Conservation (phyloP, 176 grass and related monocot genomes). For the Ensete glaucum region DNA sequence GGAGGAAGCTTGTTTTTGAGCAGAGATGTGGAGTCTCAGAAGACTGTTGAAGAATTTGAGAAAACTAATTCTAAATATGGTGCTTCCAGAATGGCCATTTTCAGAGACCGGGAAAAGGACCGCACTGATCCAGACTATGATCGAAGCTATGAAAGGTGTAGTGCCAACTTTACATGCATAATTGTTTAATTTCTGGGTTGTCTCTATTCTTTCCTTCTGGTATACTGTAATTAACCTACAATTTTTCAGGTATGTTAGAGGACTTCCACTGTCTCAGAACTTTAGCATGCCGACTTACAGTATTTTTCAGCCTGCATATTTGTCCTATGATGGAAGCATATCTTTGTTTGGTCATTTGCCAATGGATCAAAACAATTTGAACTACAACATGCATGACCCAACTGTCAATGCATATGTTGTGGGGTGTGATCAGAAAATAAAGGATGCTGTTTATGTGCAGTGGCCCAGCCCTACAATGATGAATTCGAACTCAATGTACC, state of each 20-base stretch:
- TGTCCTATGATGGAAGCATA: slow-evolving; percentile 1
- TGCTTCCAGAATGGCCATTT: slow-evolving; percentile 19
- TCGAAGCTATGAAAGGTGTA: slow-evolving; percentile 26
- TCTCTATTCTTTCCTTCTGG: too few relatives aligned
- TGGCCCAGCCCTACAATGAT: slow-evolving; percentile 18
- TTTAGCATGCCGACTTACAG: slow-evolving; percentile 1
- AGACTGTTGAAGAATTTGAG: slow-evolving; percentile 11
- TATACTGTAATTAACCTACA: neutral
- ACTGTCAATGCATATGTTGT: slow-evolving; percentile 5
- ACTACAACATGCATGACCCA: slow-evolving; percentile 2
- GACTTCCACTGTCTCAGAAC: slow-evolving; percentile 1
- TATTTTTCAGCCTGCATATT: slow-evolving; percentile 15
- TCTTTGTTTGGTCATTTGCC: slow-evolving; percentile 20
- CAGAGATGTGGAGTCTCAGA: slow-evolving; percentile 2
- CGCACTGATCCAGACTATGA: slow-evolving; percentile 38
- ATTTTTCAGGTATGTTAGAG: slow-evolving; percentile 16
- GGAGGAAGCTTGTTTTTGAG: neutral
- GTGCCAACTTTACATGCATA: neutral
- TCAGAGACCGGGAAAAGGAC: slow-evolving; percentile 31
- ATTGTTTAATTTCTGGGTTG: too few relatives aligned
- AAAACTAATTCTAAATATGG: slow-evolving; percentile 5
- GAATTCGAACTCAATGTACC: slow-evolving; percentile 13
- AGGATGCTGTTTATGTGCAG: slow-evolving; percentile 13
- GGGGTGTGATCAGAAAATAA: slow-evolving; percentile 3
- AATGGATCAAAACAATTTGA: slow-evolving; percentile 9